Evolutionary conservation across 192 early-diverging fungal species (phyloP).

Genomic region (Linderina pennispora): DNA sequence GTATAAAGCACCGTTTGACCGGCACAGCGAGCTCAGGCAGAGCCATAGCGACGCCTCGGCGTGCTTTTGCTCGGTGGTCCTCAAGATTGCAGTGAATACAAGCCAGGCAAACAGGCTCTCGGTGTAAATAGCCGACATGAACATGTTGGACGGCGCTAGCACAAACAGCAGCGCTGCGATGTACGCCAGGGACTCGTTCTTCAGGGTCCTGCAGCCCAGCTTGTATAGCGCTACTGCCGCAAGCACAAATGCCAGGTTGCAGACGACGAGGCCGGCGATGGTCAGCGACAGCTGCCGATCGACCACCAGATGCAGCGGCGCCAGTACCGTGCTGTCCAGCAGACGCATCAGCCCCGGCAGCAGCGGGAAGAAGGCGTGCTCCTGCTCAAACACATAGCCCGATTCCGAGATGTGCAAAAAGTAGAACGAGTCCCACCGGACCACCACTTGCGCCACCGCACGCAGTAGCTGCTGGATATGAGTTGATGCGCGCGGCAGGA

Average conservation of each 20-base stretch:
- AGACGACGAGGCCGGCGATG: constrained; percentile 60
- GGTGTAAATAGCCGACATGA: constrained; percentile 85
- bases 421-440: constrained; percentile 90
- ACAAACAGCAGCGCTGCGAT: constrained; percentile 65
- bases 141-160: constrained; percentile 71
- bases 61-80: constrained; percentile 37
- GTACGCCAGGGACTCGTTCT: constrained; percentile 53
- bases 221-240: constrained; percentile 69
- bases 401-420: constrained; percentile 70
- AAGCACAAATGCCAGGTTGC: constrained; percentile 69
- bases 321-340: constrained; percentile 51
- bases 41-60: constrained; percentile 60
- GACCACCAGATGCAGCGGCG: constrained; percentile 38
- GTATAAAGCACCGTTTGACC: constrained; percentile 80
- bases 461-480: neutral
- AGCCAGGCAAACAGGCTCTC: constrained; percentile 80
- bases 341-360: constrained; percentile 58
- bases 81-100: constrained; percentile 73
- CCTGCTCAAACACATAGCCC: constrained; percentile 84
- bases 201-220: constrained; percentile 43
- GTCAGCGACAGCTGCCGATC: constrained; percentile 45
- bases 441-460: constrained; percentile 45
- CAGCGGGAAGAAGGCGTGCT: constrained; percentile 84
- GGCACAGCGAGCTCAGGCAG: constrained; percentile 51
- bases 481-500: neutral